Evolutionary conservation across 78 protist genomes (phyloP), one percentile per base, ranked within the genome.

Genomic region (Mantamonas sphyraenae): DNA sequence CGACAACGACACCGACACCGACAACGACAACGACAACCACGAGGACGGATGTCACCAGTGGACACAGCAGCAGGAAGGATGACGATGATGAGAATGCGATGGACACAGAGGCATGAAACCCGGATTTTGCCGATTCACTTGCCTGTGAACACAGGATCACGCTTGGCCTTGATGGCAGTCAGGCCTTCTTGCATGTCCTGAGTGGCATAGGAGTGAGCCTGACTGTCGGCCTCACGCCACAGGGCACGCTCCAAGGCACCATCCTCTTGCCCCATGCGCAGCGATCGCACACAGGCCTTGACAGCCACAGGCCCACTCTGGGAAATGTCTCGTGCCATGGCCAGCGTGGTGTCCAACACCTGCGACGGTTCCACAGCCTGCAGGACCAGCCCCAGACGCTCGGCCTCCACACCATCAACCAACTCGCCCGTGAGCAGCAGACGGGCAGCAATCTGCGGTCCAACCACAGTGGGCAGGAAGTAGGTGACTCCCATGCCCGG

Each of bases 401-500:
- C 64, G 20, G 85, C 77, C 28, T 81, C 81, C 16, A 75, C 78
- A 55, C 77, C 81, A 34, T 33, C 9, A 0, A 82, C 33, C 16
- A 76, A 55, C 35, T 75, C 87, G 47, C 80, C 81, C 24, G 79
- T 71, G 22, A 76, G 55, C 37, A 82, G 7, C 64, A 82, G 24
- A 3, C 66, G 33, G 9, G 79, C 37, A 0, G 87, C 82, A 14
- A 70, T 73, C 51, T 82, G 79, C 30, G 53, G 38, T 19, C 72
- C 62, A 0, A 71, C 76, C 8, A 70, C 37, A 16, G 47, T 28
- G 68, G 82, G 75, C 0, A 82, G 26, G 34, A 74, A 80, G 35
- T 73, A 73, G 43, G 85, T 67, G 43, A 57, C 16, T 28, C 65
- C 85, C 82, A 76, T 76, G 9, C 71, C 80, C 10, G 78, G 78